Conservation (phyloP, 1,284 basidiomycete species). For the Heterobasidion annosum region DNA sequence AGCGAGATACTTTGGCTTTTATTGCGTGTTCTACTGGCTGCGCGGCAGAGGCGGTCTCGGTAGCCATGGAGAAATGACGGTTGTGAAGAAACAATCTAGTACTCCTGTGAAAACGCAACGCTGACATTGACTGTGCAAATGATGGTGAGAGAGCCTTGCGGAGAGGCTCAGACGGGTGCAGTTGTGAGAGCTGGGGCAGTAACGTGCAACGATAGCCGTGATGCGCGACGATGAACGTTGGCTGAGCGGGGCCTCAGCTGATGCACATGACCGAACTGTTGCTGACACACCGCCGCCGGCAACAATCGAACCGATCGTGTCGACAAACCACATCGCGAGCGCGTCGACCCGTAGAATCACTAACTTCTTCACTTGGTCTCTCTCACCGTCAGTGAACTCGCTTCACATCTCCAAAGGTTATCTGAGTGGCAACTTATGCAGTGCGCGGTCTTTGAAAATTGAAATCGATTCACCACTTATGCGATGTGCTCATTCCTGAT, state of each 20-base stretch:
- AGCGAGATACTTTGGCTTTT: conserved; percentile 16
- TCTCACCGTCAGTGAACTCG: no score
- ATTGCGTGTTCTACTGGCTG: conserved; percentile 21
- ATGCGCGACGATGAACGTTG: no score
- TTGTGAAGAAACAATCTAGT: conserved; percentile 5
- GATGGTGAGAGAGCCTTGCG: neutral
- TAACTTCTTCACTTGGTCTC: neutral
- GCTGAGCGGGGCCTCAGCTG: no score
- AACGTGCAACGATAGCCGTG: no score
- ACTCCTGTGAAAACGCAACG: neutral
- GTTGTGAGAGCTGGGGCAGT: no score
- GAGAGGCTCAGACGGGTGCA: neutral
- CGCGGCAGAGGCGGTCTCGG: neutral
- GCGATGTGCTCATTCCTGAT: no score
- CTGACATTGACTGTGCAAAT: neutral
- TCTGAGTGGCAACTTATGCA: no score
- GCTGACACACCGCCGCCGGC: neutral
- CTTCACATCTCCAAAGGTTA: no score
- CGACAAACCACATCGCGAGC: neutral
- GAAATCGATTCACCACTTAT: no score
- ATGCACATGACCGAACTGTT: neutral
- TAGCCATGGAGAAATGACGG: conserved; percentile 12
- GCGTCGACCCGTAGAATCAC: no score
- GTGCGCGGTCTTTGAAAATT: no score
- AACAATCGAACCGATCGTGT: neutral